Base-by-base conservation (phyloP, 2,329 filamentous ascomycete genomes). In the Eutypella sp. region DNA sequence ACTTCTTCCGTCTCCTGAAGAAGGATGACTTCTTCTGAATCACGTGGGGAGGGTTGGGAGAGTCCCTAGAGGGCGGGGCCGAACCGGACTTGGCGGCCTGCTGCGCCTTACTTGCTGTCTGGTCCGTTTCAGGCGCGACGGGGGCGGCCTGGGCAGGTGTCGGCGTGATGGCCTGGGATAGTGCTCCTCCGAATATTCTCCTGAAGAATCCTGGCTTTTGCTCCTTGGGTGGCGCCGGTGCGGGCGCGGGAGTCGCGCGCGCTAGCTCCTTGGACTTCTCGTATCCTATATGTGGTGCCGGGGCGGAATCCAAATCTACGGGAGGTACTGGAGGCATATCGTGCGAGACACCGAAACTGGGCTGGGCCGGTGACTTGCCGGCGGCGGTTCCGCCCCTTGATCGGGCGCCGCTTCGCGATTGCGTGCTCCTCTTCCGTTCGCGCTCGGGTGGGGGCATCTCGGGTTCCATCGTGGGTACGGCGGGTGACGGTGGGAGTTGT, bases 1-100 rank as follows among this genome's bases (percentile, higher is more conserved):
- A 96, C 76, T 92, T 95, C 78, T 97, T 97, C 52, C 91, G 81
- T 48, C 93, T 79, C 51, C 93, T 81, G 70, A 97, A 97, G 70
- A 99, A 97, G 0, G 89, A 92, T 1, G 92, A 95, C 66, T 96
- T 96, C 73, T 96, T 96, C 58, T 88, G 87, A 42, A 96, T 70
- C 18, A 71, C 68, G 46, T 75, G 72, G 15, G 72, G 64, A 38
- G 44, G 59, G 31, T 54, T 37, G 41, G 74, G 70, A 27, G 75
- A 74, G 52, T 81, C 76, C 47, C 76, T 67, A 4, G 75, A 75
- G 2, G 76, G 73, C 29, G 76, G 72, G 19, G 70, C 6, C 18
- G 36, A 39, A 20, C 10, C 66, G 33, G 74, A 69, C 34, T 64
- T 59, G 20, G 53, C 65, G 46, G 70, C 68, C 47, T 73, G 69